Evolutionary conservation across 768 basidiomycete genomes (phyloP).

Genomic region (Trichaptum fuscoviolaceum): DNA sequence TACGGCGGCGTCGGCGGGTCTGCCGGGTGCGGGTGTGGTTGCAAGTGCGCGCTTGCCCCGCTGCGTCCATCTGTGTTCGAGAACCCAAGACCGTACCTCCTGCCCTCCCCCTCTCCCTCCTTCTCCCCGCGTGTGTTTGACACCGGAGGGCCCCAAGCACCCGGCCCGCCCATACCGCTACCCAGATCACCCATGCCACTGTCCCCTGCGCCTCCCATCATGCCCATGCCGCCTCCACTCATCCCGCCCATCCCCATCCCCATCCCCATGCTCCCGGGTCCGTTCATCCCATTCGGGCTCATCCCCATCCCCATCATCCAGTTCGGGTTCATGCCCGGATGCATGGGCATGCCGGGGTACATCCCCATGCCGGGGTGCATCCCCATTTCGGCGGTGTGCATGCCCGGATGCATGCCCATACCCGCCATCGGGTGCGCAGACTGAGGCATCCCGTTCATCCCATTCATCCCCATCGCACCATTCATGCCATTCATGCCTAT

Average conservation of each 20-base stretch:
- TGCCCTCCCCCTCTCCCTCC: neutral
- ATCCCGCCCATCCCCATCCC: neutral
- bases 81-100: neutral
- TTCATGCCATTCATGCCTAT: neutral
- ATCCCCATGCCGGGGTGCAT: neutral
- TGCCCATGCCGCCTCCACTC: neutral
- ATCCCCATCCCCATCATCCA: neutral
- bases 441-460: neutral
- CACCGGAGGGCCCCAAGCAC: neutral
- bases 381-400: neutral
- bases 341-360: neutral
- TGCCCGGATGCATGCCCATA: neutral
- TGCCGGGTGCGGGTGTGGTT: neutral
- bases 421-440: neutral
- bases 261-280: neutral
- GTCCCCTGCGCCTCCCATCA: no score
- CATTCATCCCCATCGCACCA: neutral
- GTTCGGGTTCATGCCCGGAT: neutral
- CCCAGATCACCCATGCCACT: no score
- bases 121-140: neutral
- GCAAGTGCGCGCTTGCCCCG: neutral
- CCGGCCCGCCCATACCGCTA: neutral
- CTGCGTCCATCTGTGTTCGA: neutral
- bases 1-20: conserved; percentile 1
- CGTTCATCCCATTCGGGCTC: neutral